These are phyloP conservation scores for Tilletia horrida DNA, from an alignment of 1,284 basidiomycete genomes.

Conservation along the genomic window DNA sequence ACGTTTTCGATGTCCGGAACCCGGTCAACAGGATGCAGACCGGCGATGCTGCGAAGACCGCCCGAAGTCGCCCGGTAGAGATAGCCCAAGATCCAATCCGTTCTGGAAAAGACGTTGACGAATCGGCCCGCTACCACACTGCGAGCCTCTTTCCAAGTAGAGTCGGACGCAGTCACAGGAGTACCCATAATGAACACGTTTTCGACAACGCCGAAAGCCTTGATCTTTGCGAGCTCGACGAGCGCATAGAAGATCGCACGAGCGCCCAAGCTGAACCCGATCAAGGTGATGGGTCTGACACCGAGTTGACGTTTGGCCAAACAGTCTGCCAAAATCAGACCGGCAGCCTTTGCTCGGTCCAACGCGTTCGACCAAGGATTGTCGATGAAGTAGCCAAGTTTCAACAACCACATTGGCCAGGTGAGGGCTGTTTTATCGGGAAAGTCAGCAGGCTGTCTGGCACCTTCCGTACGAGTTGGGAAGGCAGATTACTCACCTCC, in stretches of 20 bases:
- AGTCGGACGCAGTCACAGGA: constrained; percentile 48
- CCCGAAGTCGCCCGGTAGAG: constrained; percentile 52
- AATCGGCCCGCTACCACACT: constrained; percentile 51
- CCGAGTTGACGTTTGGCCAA: constrained; percentile 49
- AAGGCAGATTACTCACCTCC: constrained; percentile 24
- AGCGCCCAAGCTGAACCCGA: constrained; percentile 53
- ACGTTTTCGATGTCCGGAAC: constrained; percentile 53
- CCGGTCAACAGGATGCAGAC: constrained; percentile 49
- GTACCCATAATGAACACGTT: constrained; percentile 54
- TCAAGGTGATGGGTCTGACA: constrained; percentile 53
- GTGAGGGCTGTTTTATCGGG: constrained; percentile 37
- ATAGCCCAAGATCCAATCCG: constrained; percentile 54
- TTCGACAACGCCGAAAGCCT: constrained; percentile 52
- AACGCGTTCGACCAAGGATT: constrained; percentile 54
- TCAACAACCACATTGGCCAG: constrained; percentile 54
- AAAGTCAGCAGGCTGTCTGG: constrained; percentile 15
- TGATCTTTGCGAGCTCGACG: constrained; percentile 45
- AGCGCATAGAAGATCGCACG: constrained; percentile 53
- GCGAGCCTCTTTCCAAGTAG: constrained; percentile 46
- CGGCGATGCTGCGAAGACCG: constrained; percentile 51
- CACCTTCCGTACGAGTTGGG: background rate
- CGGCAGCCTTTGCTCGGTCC: constrained; percentile 48
- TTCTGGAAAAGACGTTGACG: constrained; percentile 48
- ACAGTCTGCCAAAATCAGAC: constrained; percentile 52
- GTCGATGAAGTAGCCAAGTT: constrained; percentile 54